Evolutionary conservation across 225 moss, liverwort and hornwort genomes (phyloP), one percentile per base, ranked within the genome.

Genomic region (Asterella californica): DNA sequence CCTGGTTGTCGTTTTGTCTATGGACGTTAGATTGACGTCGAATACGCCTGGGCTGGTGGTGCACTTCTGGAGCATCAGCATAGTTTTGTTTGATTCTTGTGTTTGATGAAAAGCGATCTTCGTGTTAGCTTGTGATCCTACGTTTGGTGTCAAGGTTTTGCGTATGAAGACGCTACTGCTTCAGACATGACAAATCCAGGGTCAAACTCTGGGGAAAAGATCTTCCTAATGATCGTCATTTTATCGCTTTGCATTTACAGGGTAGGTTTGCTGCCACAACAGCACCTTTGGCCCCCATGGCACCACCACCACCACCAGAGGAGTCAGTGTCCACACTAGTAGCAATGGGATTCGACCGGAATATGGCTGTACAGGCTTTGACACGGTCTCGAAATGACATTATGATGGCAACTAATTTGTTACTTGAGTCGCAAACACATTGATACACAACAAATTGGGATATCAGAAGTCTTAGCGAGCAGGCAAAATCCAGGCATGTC

Each of bases 291-390:
- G 79, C 85, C 76, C 79, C 88, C 50, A 79, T 89, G 45, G 78
- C 78, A 45, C 78, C 78, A 65, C 60, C 49, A 87, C 48, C 83
- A 78, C 89, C 92, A 34, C 79, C 92, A 19, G 94, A 92, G 75
- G 94, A 93, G 54, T 82, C 90, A 30, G 78, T 96, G 48, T 89
- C 90, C 75, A 96, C 90, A 12, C 79, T 96, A 49, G 90, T 93
- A n/a, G 88, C 90, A 22, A 96, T 96, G 96, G 96, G 96, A 78
- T 96, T 96, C 73, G 90, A 94, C 45, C 90, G 91, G 57, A 78
- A 73, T 67, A 86, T 90, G 83, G 96, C 93, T 25, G 69, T 93
- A 53, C 92, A 93, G 87, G 96, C 96, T 59, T 85, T 96, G 90
- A 87, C 90, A 49, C 80, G 87, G 78, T 87, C 92, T 60, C 87